A percentile compares a stretch with the other conserved stretches of the same genome.
Conservation (phyloP, 202 grass and related monocot genomes). For the Zoysia matrella region DNA sequence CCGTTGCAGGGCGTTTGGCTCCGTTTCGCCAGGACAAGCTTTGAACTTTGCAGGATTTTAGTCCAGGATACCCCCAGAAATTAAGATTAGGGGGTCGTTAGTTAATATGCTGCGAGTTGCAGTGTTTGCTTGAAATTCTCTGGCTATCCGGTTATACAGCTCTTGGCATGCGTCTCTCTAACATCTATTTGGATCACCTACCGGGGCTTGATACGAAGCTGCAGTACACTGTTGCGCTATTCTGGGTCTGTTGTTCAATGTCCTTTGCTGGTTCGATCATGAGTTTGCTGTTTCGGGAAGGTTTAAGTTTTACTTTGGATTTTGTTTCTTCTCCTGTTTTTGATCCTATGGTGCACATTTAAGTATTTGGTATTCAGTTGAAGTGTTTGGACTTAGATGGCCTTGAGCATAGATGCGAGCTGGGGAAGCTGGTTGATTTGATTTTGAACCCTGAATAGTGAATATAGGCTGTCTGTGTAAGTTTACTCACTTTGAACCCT, state of each 20-base stretch:
- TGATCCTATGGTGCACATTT: constrained; percentile 1
- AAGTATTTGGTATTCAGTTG: neutral
- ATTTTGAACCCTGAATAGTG: neutral
- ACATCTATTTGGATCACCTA: neutral
- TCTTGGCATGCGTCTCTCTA: neutral
- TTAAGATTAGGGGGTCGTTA: neutral
- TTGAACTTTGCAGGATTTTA: constrained; percentile 3
- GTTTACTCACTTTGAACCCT: neutral
- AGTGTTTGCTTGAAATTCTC: constrained; percentile 17
- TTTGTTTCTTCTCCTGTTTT: neutral
- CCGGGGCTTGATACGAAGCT: constrained; percentile 2
- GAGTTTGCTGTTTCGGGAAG: neutral
- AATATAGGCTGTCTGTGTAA: too few relatives aligned
- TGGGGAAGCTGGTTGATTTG: constrained; percentile 13
- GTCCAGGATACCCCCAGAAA: neutral
- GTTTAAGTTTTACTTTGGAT: constrained; percentile 10
- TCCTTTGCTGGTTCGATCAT: neutral
- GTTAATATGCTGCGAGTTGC: neutral
- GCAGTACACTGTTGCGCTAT: neutral
- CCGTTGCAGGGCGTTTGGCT: neutral
- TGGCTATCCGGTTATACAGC: neutral
- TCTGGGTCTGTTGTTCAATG: neutral
- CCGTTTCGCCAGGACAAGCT: constrained; percentile 11
- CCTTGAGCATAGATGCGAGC: neutral
- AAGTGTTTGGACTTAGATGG: constrained; percentile 1